Evolutionary conservation across 2,329 filamentous ascomycete genomes (phyloP).

Genomic region (Shiraia sp.): DNA sequence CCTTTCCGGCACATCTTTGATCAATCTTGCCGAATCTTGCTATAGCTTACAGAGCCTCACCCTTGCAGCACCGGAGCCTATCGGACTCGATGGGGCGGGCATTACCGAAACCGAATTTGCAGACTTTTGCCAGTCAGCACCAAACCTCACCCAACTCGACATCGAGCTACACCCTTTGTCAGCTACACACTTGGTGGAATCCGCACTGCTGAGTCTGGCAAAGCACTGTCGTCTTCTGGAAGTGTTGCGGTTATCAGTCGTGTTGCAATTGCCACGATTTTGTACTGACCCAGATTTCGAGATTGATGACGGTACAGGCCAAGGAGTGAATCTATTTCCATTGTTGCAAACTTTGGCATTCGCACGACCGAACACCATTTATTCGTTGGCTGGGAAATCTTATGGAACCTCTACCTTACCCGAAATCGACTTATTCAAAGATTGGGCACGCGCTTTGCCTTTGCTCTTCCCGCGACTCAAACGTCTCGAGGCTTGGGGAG

Average conservation of each 20-base stretch:
- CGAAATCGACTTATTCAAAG: constrained; percentile 32
- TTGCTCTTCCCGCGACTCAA: constrained; percentile 35
- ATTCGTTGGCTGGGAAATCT: too few species aligned
- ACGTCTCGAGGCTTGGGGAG: constrained; percentile 40
- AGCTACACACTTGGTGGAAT: constrained; percentile 22
- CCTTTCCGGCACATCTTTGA: constrained; percentile 24
- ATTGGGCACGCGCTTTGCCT: constrained; percentile 31
- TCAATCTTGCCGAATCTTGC: constrained; percentile 25
- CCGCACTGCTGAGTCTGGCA: constrained; percentile 32
- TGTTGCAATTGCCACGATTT: constrained; percentile 26
- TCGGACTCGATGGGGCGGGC: constrained; percentile 32
- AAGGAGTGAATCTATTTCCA: too few species aligned
- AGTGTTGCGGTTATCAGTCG: constrained; percentile 31
- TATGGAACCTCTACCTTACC: too few species aligned
- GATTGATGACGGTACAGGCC: constrained; percentile 7
- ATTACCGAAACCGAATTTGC: constrained; percentile 33
- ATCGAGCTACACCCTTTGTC: constrained; percentile 36
- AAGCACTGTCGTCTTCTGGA: constrained; percentile 29
- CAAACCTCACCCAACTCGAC: constrained; percentile 24
- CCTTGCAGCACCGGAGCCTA: constrained; percentile 29
- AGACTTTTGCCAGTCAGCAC: constrained; percentile 27
- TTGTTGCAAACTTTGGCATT: too few species aligned
- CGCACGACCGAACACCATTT: too few species aligned
- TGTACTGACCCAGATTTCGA: too few species aligned
- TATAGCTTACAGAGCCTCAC: constrained; percentile 29